Conservation (phyloP, 805 yeast genomes). For the Pichia ethanolica region DNA sequence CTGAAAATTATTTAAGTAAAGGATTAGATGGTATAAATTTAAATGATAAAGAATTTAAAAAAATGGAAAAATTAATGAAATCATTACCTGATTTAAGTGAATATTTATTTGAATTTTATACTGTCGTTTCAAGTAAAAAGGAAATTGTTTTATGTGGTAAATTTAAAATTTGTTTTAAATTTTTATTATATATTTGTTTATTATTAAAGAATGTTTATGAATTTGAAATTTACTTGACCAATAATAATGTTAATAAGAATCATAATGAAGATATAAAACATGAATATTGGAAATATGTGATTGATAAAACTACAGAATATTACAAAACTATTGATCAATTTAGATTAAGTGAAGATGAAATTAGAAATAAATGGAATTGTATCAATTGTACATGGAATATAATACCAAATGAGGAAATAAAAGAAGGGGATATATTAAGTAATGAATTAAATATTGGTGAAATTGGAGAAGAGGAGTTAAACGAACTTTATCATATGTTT, state of each 20-base stretch:
- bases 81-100: slow-evolving; percentile 12
- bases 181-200: slow-evolving; percentile 14
- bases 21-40: not conserved
- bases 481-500: not conserved
- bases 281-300: slow-evolving; percentile 5
- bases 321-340: not conserved
- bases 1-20: not conserved
- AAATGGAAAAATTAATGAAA: slow-evolving; percentile 1
- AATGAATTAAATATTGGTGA: too few relatives aligned
- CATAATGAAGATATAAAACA: not conserved
- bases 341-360: not conserved
- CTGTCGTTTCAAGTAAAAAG: slow-evolving; percentile 2
- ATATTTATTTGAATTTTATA: slow-evolving; percentile 13
- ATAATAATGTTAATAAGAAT: not conserved
- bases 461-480: not conserved
- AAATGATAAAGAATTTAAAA: not conserved
- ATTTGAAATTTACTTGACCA: not conserved
- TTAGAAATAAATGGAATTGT: not conserved
- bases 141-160: slow-evolving; percentile 11
- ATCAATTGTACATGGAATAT: too few relatives aligned
- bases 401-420: too few relatives aligned
- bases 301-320: slow-evolving; percentile 3
- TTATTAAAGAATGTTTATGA: slow-evolving; percentile 12
- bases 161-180: slow-evolving; percentile 14
- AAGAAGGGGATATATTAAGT: too few relatives aligned